Evolutionary conservation across 345 rosid genomes (phyloP).

Genomic region (Alliaria petiolata): DNA sequence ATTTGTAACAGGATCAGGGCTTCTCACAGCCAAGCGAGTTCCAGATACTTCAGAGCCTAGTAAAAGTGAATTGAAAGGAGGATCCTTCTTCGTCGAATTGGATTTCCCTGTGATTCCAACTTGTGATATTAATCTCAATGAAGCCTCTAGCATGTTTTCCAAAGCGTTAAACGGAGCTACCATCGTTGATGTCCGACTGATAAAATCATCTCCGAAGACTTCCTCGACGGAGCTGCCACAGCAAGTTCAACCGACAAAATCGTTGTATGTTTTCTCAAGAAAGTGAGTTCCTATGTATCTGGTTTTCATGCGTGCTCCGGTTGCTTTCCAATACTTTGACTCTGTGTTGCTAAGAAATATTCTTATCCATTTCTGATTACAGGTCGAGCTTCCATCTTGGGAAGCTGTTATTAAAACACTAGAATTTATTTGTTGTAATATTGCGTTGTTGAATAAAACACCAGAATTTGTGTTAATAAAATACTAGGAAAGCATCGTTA

Average conservation of each 20-base stretch:
- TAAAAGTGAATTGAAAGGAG: conserved; percentile 19
- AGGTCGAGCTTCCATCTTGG: conserved; percentile 64
- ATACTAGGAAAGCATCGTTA: too few species aligned
- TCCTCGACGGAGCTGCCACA: not conserved
- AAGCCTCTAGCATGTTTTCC: conserved; percentile 35
- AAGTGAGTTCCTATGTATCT: too few species aligned
- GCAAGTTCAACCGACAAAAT: conserved; percentile 7
- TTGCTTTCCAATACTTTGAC: too few species aligned
- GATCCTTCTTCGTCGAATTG: conserved; percentile 42
- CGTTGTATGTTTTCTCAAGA: conserved; percentile 2
- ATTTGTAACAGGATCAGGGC: conserved; percentile 59
- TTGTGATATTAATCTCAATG: conserved; percentile 36
- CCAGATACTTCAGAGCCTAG: conserved; percentile 11
- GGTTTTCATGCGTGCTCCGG: too few species aligned
- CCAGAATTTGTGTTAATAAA: too few species aligned
- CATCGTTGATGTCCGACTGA: conserved; percentile 39
- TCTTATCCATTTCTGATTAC: not conserved
- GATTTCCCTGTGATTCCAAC: conserved; percentile 45
- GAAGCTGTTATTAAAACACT: too few species aligned
- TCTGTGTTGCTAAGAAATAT: not conserved
- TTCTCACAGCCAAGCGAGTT: conserved; percentile 55
- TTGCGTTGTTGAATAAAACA: too few species aligned
- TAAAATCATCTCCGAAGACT: conserved; percentile 18
- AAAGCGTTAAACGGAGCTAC: conserved; percentile 50
- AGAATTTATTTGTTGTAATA: too few species aligned